phyloP scores from a whole-genome alignment of 352 stramenopile species.

The Phytopythium mirpurense region DNA sequence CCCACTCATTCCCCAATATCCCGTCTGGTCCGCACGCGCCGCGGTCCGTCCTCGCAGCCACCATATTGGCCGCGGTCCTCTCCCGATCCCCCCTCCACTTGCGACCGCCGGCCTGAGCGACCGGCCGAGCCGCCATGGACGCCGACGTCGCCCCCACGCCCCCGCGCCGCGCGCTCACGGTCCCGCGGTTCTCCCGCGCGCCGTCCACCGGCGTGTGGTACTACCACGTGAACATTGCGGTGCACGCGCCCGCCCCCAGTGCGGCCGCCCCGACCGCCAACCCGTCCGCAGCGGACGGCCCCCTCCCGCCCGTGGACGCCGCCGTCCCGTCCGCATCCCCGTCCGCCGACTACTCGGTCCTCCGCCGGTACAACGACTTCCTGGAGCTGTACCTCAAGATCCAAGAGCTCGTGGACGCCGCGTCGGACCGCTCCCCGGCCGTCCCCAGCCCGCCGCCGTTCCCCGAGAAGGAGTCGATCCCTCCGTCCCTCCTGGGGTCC shows the following conservation, averaged over 20 bases:
- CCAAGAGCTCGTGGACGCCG: slow-evolving; percentile 14
- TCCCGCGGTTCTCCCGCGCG: slow-evolving; percentile 44
- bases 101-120: neutral
- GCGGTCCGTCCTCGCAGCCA: neutral
- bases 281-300: neutral
- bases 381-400: slow-evolving; percentile 46
- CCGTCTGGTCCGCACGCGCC: neutral
- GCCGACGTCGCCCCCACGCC: too few species aligned
- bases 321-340: neutral
- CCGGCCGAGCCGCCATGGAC: neutral
- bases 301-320: too few species aligned
- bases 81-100: neutral
- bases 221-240: slow-evolving; percentile 60
- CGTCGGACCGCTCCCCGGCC: slow-evolving; percentile 9
- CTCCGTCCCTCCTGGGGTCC: slow-evolving; percentile 34
- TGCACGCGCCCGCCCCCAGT: slow-evolving; percentile 9
- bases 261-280: neutral
- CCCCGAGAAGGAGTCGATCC: slow-evolving; percentile 51
- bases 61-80: neutral
- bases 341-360: slow-evolving; percentile 40
- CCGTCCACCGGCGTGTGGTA: slow-evolving; percentile 52
- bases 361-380: slow-evolving; percentile 67
- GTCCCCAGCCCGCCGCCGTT: slow-evolving; percentile 33
- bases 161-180: slow-evolving; percentile 25
- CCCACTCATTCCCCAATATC: neutral